A percentile compares a stretch with the other conserved stretches of the same genome.
phyloP scores from a whole-genome alignment of 2,329 filamentous ascomycete genomes.

The Fusarium sublunatum region DNA sequence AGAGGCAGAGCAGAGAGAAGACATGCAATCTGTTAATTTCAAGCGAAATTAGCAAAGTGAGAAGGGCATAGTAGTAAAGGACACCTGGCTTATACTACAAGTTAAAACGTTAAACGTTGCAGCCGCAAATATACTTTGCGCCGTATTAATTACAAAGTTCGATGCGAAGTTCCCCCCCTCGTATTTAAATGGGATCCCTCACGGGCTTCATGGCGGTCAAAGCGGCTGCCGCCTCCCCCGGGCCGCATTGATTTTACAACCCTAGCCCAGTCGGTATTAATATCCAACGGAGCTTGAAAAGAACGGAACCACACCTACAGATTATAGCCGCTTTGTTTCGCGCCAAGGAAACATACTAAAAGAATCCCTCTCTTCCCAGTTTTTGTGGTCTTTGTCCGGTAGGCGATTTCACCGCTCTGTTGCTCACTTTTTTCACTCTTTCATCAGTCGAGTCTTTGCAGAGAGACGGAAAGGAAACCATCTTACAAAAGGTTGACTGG shows the following conservation, averaged over 20 bases:
- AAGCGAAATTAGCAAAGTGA: constrained; percentile 3
- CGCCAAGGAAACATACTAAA: constrained; percentile 39
- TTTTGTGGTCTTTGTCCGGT: constrained; percentile 3
- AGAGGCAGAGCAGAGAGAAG: neutral
- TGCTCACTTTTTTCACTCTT: constrained; percentile 10
- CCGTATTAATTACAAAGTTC: constrained; percentile 41
- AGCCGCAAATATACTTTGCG: constrained; percentile 26
- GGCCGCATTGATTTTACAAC: constrained; percentile 43
- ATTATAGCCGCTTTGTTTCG: constrained; percentile 22
- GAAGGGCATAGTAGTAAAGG: constrained; percentile 21
- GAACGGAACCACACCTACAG: constrained; percentile 29
- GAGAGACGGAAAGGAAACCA: neutral
- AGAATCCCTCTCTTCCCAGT: constrained; percentile 29
- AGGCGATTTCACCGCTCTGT: constrained; percentile 33
- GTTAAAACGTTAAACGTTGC: constrained; percentile 9
- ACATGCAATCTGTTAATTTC: neutral
- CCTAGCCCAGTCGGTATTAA: constrained; percentile 31
- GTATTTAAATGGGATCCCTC: constrained; percentile 39
- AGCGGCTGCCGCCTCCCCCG: constrained; percentile 38
- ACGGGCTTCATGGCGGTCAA: constrained; percentile 44
- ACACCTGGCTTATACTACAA: constrained; percentile 9
- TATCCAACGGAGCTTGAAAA: constrained; percentile 23
- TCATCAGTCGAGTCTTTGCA: constrained; percentile 1
- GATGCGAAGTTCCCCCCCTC: constrained; percentile 26
- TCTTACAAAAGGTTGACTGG: constrained; percentile 2